Evolutionary conservation across 495 filamentous ascomycete genomes (phyloP), one percentile per base, ranked within the genome.

Genomic region (Tuber microsphaerosporum): DNA sequence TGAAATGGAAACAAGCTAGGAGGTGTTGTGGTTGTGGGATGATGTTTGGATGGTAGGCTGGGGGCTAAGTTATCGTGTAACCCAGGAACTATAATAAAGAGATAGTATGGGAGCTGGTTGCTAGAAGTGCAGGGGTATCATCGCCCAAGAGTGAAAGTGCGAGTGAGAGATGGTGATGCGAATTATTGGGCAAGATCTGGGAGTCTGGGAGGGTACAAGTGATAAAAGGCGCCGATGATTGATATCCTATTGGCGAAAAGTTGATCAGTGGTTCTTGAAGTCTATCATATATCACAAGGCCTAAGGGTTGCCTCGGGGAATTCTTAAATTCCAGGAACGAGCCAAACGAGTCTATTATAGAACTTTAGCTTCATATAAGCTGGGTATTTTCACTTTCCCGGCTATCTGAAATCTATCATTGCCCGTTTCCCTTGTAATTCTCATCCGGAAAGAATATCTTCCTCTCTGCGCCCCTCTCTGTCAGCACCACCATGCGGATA

Each of bases 401-500:
- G 26, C 56, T 19, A 34, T 65, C 56, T 34, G 56, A 34, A 79
- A 71, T 31, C 76, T 79, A 79, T 79, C 73, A 75, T 45, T 75
- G 34, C 48, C 81, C 78, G 39, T 77, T 75, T 22, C 81, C 81
- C 41, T 76, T 46, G 65, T 83, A 83, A 61, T 77, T 46, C 71
- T 83, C 81, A 73, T 83, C 81, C 0, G 81, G 81, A 79, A 83
- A 83, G 65, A 83, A 83, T 61, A 83, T 83, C 71, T 81, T 83
- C 70, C 81, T 77, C 73, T 83, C 76, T 5, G 76, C 71, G 39
- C 81, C 81, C 71, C 71, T 87, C 83, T 86, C 85, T 73, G 95
- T 99, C 86, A 99, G 85, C 72, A 99, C 95, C 73, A 97, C 96
- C 92, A 99, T 90, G 77, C 95, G 90, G 83, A 99, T 99, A 70